Evolutionary conservation across 176 grass and related monocot genomes (phyloP).

Genomic region (Ananas comosus): DNA sequence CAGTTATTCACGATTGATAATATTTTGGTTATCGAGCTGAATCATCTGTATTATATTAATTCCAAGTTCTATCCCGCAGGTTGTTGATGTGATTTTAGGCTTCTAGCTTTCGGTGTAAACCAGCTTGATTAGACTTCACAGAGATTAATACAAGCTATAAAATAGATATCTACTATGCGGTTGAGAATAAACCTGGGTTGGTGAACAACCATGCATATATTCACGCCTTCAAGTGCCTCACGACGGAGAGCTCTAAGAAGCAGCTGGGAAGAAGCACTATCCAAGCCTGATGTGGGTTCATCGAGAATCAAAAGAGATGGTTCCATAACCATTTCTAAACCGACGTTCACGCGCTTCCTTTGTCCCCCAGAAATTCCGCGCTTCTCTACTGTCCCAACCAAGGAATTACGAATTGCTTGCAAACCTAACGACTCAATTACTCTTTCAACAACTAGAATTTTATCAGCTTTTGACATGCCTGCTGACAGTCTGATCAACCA

Average conservation of each 20-base stretch:
- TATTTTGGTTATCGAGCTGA: too few relatives aligned
- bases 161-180: conserved; percentile 1
- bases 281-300: conserved; percentile 79
- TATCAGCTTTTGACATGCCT: conserved; percentile 39
- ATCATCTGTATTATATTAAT: too few relatives aligned
- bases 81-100: neutral
- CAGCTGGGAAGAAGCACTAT: conserved; percentile 75
- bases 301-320: conserved; percentile 82
- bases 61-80: too few relatives aligned
- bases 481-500: conserved; percentile 39
- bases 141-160: neutral
- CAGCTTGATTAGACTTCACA: neutral
- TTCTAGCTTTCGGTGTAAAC: neutral
- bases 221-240: conserved; percentile 74
- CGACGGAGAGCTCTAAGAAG: conserved; percentile 64
- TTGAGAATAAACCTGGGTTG: conserved; percentile 52
- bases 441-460: conserved; percentile 61
- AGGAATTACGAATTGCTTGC: conserved; percentile 62
- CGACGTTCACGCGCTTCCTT: conserved; percentile 77
- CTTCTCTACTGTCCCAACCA: conserved; percentile 84
- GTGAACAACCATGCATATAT: conserved; percentile 69
- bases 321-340: conserved; percentile 87
- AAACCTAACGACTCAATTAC: conserved; percentile 63
- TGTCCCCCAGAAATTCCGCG: conserved; percentile 80
- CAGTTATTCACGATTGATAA: too few relatives aligned